Conservation (phyloP, 306 rosid species). For the Amphicarpaea edgeworthii region DNA sequence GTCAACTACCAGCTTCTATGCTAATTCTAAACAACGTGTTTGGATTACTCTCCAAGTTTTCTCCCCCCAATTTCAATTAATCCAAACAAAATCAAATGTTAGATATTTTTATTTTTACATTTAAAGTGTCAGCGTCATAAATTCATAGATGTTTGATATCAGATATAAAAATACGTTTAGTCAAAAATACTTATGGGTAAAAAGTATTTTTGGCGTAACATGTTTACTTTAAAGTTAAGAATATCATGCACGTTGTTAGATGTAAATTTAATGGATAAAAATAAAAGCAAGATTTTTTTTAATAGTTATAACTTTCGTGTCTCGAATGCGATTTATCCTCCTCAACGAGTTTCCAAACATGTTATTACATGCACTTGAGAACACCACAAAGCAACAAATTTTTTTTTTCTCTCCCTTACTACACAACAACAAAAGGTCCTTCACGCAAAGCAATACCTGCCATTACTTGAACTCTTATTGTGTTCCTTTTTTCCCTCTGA, state of each 20-base stretch:
- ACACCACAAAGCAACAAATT: constrained; percentile 37
- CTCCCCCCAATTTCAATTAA: not conserved
- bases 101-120: not conserved
- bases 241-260: too few relatives aligned
- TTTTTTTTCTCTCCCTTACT: not conserved
- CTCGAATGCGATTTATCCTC: too few relatives aligned
- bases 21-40: not conserved
- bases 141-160: too few relatives aligned
- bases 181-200: too few relatives aligned
- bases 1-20: not conserved
- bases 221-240: too few relatives aligned
- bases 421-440: constrained; percentile 44
- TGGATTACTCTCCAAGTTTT: not conserved
- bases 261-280: too few relatives aligned
- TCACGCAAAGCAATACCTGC: constrained; percentile 65
- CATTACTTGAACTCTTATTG: constrained; percentile 48
- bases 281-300: too few relatives aligned
- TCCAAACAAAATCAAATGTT: not conserved
- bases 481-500: constrained; percentile 36
- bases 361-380: not conserved
- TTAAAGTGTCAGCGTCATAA: too few relatives aligned
- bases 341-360: too few relatives aligned
- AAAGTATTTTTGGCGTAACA: too few relatives aligned
- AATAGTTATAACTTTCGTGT: too few relatives aligned
- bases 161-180: too few relatives aligned